Evolutionary conservation across 306 rosid genomes (phyloP).

Genomic region (Prunus dulcis): DNA sequence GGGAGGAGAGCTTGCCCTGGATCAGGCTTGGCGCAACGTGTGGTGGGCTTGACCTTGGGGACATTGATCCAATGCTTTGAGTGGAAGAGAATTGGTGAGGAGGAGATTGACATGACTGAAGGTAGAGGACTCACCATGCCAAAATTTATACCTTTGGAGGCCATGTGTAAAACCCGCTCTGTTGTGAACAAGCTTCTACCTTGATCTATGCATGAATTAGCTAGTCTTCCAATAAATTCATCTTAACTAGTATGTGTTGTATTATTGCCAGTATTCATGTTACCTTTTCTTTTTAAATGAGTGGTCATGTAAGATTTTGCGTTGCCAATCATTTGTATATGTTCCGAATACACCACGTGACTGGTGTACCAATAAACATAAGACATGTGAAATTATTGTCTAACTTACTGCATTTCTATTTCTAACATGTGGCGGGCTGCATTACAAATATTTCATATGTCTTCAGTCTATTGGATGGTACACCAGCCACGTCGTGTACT

Average conservation of each 20-base stretch:
- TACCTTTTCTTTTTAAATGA: not conserved
- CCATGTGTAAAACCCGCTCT: constrained; percentile 42
- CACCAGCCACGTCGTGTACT: too few species aligned
- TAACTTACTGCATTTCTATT: too few species aligned
- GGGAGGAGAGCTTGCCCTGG: constrained; percentile 61
- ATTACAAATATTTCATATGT: too few species aligned
- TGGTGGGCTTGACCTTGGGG: constrained; percentile 26
- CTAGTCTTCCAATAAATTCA: too few species aligned
- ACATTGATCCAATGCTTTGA: constrained; percentile 42
- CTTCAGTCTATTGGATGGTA: too few species aligned
- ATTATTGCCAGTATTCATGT: not conserved
- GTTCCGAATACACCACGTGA: too few species aligned
- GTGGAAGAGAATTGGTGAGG: constrained; percentile 39
- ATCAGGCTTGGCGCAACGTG: constrained; percentile 34
- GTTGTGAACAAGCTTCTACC: not conserved
- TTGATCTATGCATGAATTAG: not conserved
- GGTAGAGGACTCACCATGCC: constrained; percentile 33
- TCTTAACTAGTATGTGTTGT: too few species aligned
- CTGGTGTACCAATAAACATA: too few species aligned
- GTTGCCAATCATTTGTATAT: too few species aligned
- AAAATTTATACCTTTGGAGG: constrained; percentile 45
- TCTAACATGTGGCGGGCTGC: too few species aligned
- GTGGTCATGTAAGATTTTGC: too few species aligned
- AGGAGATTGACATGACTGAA: constrained; percentile 43
- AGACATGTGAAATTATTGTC: too few species aligned